Base-by-base conservation (phyloP, 352 stramenopile species). In the Globisporangium camurandrum region DNA sequence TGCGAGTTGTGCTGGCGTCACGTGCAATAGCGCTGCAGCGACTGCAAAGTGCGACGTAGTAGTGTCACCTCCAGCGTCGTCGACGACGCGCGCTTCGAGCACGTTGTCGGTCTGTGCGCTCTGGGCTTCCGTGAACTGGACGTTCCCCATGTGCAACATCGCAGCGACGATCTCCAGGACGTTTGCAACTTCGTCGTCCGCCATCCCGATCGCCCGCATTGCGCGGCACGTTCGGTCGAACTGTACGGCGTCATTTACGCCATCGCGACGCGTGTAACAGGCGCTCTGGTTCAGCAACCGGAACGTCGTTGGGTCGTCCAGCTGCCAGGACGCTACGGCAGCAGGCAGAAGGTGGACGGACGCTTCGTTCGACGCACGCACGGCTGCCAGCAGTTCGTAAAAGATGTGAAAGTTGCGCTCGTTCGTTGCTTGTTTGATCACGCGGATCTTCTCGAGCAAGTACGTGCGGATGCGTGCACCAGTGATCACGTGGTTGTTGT, bases 401-500 rank as follows among this genome's bases (percentile, higher is more conserved):
- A 95, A 91, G 49, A 93, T 81, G 67, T 95, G 84, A 37, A 93
- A 95, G 50, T 91, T 93, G 54, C 83, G 80, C 52, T 95, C 84
- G 42, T 84, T 56, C 1, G 56, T 42, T 2, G 71, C 70, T 56
- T 93, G 87, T 45, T 76, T 80, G 48, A 94, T 84, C 46, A 97
- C 70, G 51, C 88, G 78, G 34, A 95, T 91, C 65, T 98, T 98
- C 63, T 98, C 95, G 30, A 98, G 72, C 27, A 98, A 62, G 50
- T 98, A 98, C 27, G 82, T 95, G 57, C 81, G 78, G 48, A 97
- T 93, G 9, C 69, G 71, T 20, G 85, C 87, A 19, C 88, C 88
- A 16, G 84, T 69, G 38, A 83, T 66, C 11, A 59, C 56, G 47
- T 68, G 57, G 7, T 19, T 19, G n/a, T 9, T 19, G 17, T 19